Percentiles rank a stretch among this genome's conserved stretches.
phyloP scores from a whole-genome alignment of 371 early-diverging fungal genomes.

The Actinomortierella ambigua region DNA sequence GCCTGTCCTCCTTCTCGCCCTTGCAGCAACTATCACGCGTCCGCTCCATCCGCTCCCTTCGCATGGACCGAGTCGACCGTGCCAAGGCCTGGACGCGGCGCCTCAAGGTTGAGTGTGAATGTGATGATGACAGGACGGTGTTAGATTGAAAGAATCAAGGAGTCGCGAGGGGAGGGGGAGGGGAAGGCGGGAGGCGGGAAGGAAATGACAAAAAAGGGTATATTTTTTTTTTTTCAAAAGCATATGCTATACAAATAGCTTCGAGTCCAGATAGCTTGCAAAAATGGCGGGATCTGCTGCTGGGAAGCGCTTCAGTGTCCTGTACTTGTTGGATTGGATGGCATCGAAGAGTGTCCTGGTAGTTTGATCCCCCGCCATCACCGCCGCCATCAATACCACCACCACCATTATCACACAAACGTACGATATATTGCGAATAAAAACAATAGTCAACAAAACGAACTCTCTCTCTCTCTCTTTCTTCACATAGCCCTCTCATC shows the following conservation, averaged over 20 bases:
- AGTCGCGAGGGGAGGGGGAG: too few species aligned
- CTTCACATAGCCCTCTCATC: too few species aligned
- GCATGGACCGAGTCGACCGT: not conserved
- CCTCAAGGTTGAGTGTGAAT: slow-evolving; percentile 12
- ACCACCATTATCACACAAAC: not conserved
- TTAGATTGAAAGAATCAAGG: not conserved
- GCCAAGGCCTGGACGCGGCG: slow-evolving; percentile 10
- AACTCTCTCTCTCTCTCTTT: too few species aligned
- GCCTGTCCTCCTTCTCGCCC: too few species aligned
- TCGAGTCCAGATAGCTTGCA: slow-evolving; percentile 17
- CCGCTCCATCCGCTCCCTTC: too few species aligned
- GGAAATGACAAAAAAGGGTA: not conserved
- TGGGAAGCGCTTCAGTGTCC: slow-evolving; percentile 23
- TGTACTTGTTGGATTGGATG: slow-evolving; percentile 17
- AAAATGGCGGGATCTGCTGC: slow-evolving; percentile 26
- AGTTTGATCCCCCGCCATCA: slow-evolving; percentile 9
- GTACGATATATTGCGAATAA: too few species aligned
- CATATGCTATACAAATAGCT: not conserved
- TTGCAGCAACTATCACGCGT: too few species aligned
- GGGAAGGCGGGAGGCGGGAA: not conserved
- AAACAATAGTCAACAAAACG: too few species aligned
- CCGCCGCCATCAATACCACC: not conserved
- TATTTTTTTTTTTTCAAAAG: not conserved
- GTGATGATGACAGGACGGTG: not conserved
- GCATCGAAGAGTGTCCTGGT: slow-evolving; percentile 5